Percentiles rank a stretch among this genome's conserved stretches.
Conservation (phyloP, 371 early-diverging fungal genomes). For the Mucor saturninus region DNA sequence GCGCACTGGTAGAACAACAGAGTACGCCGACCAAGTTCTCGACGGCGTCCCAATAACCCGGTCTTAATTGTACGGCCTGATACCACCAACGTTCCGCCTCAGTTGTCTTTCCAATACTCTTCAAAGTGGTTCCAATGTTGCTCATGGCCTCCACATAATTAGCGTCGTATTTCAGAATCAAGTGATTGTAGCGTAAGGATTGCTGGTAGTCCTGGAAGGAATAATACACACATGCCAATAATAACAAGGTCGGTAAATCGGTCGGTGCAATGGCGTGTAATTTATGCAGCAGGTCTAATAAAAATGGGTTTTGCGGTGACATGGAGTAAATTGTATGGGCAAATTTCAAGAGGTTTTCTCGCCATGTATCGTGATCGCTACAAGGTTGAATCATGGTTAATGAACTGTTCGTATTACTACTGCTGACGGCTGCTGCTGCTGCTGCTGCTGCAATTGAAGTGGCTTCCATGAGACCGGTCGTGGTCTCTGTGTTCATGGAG, state of each 20-base stretch:
- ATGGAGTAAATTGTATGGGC: slow-evolving; percentile 71
- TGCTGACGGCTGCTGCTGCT: slow-evolving; percentile 31
- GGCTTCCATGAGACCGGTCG: slow-evolving; percentile 28
- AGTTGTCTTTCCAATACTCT: slow-evolving; percentile 72
- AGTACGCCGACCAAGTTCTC: slow-evolving; percentile 83
- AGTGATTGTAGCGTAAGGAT: slow-evolving; percentile 80
- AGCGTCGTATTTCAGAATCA: slow-evolving; percentile 80
- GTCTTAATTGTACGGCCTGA: slow-evolving; percentile 81
- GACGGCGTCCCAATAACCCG: slow-evolving; percentile 93
- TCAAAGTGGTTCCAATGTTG: slow-evolving; percentile 88
- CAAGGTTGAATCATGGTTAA: slow-evolving; percentile 11
- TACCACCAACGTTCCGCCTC: slow-evolving; percentile 91
- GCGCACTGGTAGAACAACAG: slow-evolving; percentile 64
- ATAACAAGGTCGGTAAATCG: slow-evolving; percentile 82
- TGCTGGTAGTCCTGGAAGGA: slow-evolving; percentile 73
- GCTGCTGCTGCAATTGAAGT: slow-evolving; percentile 42
- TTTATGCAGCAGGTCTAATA: slow-evolving; percentile 64
- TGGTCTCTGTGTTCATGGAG: slow-evolving; percentile 7
- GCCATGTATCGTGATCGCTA: slow-evolving; percentile 46
- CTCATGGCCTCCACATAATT: slow-evolving; percentile 92
- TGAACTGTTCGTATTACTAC: slow-evolving; percentile 13
- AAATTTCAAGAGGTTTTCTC: slow-evolving; percentile 68
- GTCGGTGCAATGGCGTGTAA: slow-evolving; percentile 67
- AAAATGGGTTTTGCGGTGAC: slow-evolving; percentile 58
- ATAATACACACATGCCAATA: slow-evolving; percentile 89